phyloP scores from a whole-genome alignment of 2,329 filamentous ascomycete species.

The Elsinoe batatas region DNA sequence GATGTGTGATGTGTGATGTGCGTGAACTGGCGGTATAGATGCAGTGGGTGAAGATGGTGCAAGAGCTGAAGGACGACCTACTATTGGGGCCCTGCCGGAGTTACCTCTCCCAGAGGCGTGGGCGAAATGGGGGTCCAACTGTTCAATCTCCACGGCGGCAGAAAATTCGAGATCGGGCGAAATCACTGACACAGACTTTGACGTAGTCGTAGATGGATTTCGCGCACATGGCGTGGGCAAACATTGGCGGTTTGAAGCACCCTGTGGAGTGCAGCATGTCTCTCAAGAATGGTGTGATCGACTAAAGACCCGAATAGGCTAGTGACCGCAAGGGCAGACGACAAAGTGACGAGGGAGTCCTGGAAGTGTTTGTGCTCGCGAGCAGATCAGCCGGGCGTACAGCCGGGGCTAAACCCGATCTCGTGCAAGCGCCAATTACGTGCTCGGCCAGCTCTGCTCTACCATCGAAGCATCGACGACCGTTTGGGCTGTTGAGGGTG shows the following conservation, averaged over 20 bases:
- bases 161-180: slow-evolving; percentile 2
- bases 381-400: neutral
- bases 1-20: neutral
- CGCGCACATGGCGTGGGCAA: slow-evolving; percentile 7
- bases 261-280: slow-evolving; percentile 1
- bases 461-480: neutral
- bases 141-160: slow-evolving; percentile 4
- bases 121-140: slow-evolving; percentile 12
- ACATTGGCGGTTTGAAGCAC: neutral
- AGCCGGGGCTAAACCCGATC: slow-evolving; percentile 2
- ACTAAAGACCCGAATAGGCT: slow-evolving; percentile 13
- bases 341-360: neutral
- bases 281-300: slow-evolving; percentile 16
- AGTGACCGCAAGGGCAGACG: slow-evolving; percentile 10
- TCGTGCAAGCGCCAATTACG: slow-evolving; percentile 11
- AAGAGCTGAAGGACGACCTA: neutral
- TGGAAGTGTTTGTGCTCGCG: slow-evolving; percentile 6
- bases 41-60: neutral
- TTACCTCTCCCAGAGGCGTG: neutral
- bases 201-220: slow-evolving; percentile 9
- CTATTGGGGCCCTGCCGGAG: neutral
- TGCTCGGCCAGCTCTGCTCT: neutral
- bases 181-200: neutral
- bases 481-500: neutral
- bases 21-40: neutral